A percentile compares a stretch with the other conserved stretches of the same genome.
Evolutionary conservation across 2,329 filamentous ascomycete species (phyloP).

Genomic region (Apiospora pterosperma): DNA sequence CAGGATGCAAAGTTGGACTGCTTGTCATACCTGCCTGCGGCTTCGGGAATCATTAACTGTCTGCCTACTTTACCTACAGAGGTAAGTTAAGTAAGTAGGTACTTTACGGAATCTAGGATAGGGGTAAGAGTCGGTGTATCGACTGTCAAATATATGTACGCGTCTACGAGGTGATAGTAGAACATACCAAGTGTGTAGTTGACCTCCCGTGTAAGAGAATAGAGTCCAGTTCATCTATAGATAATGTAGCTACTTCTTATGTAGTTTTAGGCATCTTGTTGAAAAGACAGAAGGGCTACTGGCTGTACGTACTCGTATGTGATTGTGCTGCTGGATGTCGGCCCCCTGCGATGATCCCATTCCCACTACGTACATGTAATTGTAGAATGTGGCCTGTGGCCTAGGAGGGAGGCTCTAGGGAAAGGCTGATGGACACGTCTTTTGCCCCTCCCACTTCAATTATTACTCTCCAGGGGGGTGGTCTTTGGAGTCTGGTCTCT

Average conservation of each 20-base stretch:
- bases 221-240: neutral
- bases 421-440: neutral
- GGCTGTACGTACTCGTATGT: too few species aligned
- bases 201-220: neutral
- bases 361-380: neutral
- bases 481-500: neutral
- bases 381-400: too few species aligned
- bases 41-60: neutral
- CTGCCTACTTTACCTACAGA: neutral
- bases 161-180: neutral
- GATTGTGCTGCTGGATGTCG: neutral
- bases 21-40: neutral
- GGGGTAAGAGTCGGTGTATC: neutral
- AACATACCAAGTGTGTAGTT: too few species aligned
- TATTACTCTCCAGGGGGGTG: neutral
- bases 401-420: neutral
- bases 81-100: neutral
- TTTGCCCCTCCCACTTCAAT: neutral
- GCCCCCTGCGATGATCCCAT: slow-evolving; percentile 2
- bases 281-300: neutral
- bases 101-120: neutral
- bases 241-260: neutral
- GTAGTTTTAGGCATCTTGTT: neutral
- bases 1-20: neutral
- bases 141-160: neutral